A percentile compares a stretch with the other conserved stretches of the same genome.
These are phyloP conservation scores for Phytopythium vexans DNA, from an alignment of 352 stramenopile genomes.

Conservation along the genomic window DNA sequence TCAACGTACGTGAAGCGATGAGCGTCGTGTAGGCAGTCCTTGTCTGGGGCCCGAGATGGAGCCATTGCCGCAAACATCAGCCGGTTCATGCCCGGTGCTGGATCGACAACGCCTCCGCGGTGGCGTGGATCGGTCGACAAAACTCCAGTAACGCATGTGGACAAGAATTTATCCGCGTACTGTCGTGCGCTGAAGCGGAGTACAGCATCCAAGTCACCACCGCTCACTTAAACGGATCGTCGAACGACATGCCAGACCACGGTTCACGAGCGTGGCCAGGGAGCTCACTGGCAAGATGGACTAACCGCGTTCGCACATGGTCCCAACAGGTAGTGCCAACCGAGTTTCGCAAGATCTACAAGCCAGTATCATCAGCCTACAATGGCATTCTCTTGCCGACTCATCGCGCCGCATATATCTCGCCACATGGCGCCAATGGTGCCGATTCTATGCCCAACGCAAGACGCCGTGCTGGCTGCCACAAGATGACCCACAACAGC, in stretches of 20 bases:
- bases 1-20: constrained; percentile 18
- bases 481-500: neutral
- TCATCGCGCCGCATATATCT: constrained; percentile 4
- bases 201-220: constrained; percentile 1
- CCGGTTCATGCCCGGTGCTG: too few relatives aligned
- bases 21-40: too few relatives aligned
- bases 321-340: constrained; percentile 5
- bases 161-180: neutral
- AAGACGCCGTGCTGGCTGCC: neutral
- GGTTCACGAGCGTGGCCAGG: constrained; percentile 7
- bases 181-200: constrained; percentile 1
- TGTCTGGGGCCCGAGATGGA: too few relatives aligned
- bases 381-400: constrained; percentile 3
- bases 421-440: constrained; percentile 6
- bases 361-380: neutral
- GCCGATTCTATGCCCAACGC: neutral
- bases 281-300: neutral
- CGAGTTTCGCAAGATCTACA: constrained; percentile 1
- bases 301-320: constrained; percentile 7
- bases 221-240: neutral
- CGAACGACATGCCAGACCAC: constrained; percentile 3
- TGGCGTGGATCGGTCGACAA: constrained; percentile 2
- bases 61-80: too few relatives aligned
- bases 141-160: neutral
- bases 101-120: too few relatives aligned